Base-by-base conservation (phyloP, 305 asterid species). In the Fraxinus nigra region DNA sequence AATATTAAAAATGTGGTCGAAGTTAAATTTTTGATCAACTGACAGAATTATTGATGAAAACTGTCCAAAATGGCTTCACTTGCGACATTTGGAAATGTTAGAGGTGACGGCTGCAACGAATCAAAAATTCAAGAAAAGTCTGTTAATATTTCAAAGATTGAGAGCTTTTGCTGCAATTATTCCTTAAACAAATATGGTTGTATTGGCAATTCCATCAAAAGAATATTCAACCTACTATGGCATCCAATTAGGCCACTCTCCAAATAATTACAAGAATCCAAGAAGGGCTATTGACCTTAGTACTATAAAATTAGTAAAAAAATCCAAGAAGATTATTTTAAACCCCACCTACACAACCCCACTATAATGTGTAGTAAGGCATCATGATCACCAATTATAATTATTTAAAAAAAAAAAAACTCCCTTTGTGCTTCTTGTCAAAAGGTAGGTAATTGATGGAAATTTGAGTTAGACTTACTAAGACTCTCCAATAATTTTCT, bases 381-480 rank as follows among this genome's bases (percentile, higher is more conserved):
- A 24, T 63, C 72, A 24, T 63, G 16, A 63, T 22, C 72, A 63
- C 16, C 33, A 63, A 3, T 63, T 24, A 22, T 61, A 18, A 34
- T 22, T 30, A 24, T 35, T 35, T 35, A 35, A 35, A 35, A 35
- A 35, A 10, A 11, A 11, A 43, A 43, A 73, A 80, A 18, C 13
- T 7, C 4, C 34, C 5, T 51, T 77, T 20, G 24, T 73, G 80
- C 43, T 65, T 61, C 26, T 75, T 67, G 43, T 59, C 72, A 79
- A 81, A 81, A 76, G 38, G 83, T 78, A 1, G 72, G 72, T 4
- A 72, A 33, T 74, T 85, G 86, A 82, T 82, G 86, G 80, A 70
- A 82, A 78, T 30, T 61, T 35, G 81, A 82, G 87, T 78, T 84
- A 9, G 35, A 84, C 40, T 51, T 56, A 0, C 9, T 16, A 32